These are phyloP conservation scores for Capsella rubella DNA, from an alignment of 441 rosid species.

Conservation along the genomic window DNA sequence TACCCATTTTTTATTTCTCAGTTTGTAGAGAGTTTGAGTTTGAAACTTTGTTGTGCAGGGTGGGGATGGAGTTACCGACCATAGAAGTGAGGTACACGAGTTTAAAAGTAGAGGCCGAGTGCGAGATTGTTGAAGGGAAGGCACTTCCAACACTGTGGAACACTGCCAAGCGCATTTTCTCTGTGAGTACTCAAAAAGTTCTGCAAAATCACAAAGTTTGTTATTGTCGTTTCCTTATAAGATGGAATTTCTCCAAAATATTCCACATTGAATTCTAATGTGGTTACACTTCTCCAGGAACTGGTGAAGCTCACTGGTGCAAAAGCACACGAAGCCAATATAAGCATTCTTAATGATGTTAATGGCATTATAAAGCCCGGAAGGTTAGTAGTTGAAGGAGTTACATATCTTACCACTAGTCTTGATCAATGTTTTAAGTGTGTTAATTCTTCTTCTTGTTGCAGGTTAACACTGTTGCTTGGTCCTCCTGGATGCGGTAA, in stretches of 20 bases:
- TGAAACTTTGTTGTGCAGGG: slow-evolving; percentile 47
- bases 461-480: slow-evolving; percentile 65
- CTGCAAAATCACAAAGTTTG: slow-evolving; percentile 39
- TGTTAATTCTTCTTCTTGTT: slow-evolving; percentile 17
- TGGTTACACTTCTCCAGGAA: slow-evolving; percentile 40
- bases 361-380: slow-evolving; percentile 65
- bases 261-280: neutral
- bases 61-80: slow-evolving; percentile 56
- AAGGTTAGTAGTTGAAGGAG: slow-evolving; percentile 49
- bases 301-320: slow-evolving; percentile 50
- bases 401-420: slow-evolving; percentile 6
- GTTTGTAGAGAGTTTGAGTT: neutral
- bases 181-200: slow-evolving; percentile 45
- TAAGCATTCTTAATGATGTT: slow-evolving; percentile 57
- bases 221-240: neutral
- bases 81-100: slow-evolving; percentile 56
- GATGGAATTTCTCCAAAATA: neutral
- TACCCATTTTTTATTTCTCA: neutral
- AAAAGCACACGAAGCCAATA: slow-evolving; percentile 48
- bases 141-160: slow-evolving; percentile 71
- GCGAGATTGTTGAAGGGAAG: slow-evolving; percentile 59
- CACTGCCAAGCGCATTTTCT: slow-evolving; percentile 44
- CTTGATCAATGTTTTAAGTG: slow-evolving; percentile 3
- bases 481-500: slow-evolving; percentile 77
- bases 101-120: slow-evolving; percentile 55